These are phyloP conservation scores for Pseudoturritis turrita DNA, from an alignment of 345 rosid genomes.

Conservation along the genomic window DNA sequence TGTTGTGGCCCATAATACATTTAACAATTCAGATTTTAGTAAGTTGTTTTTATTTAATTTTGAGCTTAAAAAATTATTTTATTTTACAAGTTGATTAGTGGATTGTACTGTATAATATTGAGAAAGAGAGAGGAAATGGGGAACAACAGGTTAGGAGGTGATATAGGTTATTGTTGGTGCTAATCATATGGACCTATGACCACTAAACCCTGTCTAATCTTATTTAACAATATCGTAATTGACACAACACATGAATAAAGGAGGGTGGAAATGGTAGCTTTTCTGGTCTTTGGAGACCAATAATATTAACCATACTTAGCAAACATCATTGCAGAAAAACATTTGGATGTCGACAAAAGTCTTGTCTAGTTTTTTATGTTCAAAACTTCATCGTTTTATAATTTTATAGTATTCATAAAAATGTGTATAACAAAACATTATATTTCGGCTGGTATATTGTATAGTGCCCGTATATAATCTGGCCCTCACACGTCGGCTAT, in stretches of 20 bases:
- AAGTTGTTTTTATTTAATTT: neutral
- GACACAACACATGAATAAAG: neutral
- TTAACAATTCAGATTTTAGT: neutral
- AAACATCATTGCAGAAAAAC: neutral
- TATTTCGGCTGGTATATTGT: neutral
- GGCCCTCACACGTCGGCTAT: slow-evolving; percentile 10
- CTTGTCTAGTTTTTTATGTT: neutral
- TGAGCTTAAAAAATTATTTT: neutral
- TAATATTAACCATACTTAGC: neutral
- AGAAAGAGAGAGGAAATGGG: slow-evolving; percentile 10
- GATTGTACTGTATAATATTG: neutral
- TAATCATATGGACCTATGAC: slow-evolving; percentile 19
- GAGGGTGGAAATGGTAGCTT: neutral
- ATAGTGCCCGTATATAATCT: neutral
- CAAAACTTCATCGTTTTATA: neutral
- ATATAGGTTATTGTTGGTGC: slow-evolving; percentile 14
- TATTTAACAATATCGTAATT: neutral
- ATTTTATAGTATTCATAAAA: neutral
- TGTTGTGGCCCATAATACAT: neutral
- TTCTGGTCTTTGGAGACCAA: neutral
- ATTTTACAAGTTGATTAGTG: slow-evolving; percentile 3
- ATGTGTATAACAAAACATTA: neutral
- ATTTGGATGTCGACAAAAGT: neutral
- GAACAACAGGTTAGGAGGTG: slow-evolving; percentile 27
- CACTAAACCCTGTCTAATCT: slow-evolving; percentile 21